Base-by-base conservation (phyloP, 208 protist species). In the Porcisia deanei region DNA sequence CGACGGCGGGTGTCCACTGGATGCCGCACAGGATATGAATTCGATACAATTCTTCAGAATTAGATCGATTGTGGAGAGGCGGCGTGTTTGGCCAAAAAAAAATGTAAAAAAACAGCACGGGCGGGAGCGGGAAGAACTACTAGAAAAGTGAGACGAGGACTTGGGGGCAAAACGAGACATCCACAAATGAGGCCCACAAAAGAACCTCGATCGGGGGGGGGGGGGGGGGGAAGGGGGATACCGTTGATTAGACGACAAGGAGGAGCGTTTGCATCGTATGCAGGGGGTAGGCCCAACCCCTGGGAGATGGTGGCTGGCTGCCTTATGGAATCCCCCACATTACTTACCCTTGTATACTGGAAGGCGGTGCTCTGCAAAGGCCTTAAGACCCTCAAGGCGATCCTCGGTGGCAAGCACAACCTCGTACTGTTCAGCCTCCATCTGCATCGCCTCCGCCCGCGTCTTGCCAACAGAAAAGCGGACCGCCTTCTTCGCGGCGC, bases 351-450 rank as follows among this genome's bases (percentile, higher is more conserved):
- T 85, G 81, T 97, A 98, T 37, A 83, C 54, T n/a, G 95, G 97
- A 49, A 68, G 61, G 49, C 96, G 88, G 66, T 97, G 98, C 83
- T 98, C 94, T 18, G 85, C 87, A 73, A 98, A 98, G n/a, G 97
- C 94, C 20, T 77, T 81, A 6, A 98, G 80, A 57, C 95, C 96
- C 75, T 98, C 94, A 2, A 94, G 61, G 71, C 97, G 89, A 73
- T 98, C 97, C 73, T 96, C 80, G 6, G 96, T 94, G 53, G 78
- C 79, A 66, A 98, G 91, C 25, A 98, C 88, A 43, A 86, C 80
- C n/a, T 92, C 89, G 77, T 97, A 98, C 75, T 90, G 89, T 34
- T 65, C 69, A 57, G 85, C 71, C 79, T 98, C 96, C n/a, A 89
- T 69, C 34, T 49, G 57, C 88, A 98, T 90, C 53, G 87, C 94